These are phyloP conservation scores for Periconia digitata DNA, from an alignment of 2,329 filamentous ascomycete species.

Conservation along the genomic window DNA sequence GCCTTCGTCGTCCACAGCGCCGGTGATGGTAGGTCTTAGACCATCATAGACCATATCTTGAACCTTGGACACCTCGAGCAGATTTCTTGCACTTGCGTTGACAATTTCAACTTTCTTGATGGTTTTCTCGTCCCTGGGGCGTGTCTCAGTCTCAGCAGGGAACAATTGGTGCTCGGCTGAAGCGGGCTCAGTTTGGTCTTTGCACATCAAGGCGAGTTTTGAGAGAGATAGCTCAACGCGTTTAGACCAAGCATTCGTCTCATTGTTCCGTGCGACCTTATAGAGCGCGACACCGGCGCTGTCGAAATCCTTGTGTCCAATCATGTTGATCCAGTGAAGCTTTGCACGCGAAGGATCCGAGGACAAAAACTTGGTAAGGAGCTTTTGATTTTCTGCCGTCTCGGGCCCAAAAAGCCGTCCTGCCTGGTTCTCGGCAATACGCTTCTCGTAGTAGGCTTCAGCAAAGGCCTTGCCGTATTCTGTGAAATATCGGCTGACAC, in stretches of 20 bases:
- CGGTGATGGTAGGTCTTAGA: conserved; percentile 66
- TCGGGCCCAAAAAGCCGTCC: conserved; percentile 65
- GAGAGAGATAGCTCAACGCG: conserved; percentile 89
- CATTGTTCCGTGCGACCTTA: conserved; percentile 67
- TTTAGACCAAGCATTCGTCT: conserved; percentile 86
- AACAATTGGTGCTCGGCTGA: conserved; percentile 36
- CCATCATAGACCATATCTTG: conserved; percentile 77
- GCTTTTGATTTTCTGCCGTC: conserved; percentile 63
- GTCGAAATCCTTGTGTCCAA: conserved; percentile 74
- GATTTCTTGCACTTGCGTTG: conserved; percentile 52
- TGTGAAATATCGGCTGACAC: conserved; percentile 58
- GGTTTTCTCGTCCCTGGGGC: conserved; percentile 42
- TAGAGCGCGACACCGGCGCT: conserved; percentile 72
- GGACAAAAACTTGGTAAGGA: conserved; percentile 77
- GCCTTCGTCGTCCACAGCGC: conserved; percentile 77
- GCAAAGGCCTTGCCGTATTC: conserved; percentile 68
- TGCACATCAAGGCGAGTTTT: conserved; percentile 67
- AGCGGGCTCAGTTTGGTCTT: conserved; percentile 50
- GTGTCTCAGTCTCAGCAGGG: conserved; percentile 28
- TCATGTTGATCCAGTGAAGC: conserved; percentile 93
- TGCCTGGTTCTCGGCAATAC: conserved; percentile 60
- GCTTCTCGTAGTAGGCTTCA: conserved; percentile 76
- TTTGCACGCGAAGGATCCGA: conserved; percentile 71
- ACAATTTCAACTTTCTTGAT: conserved; percentile 33
- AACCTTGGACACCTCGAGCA: conserved; percentile 71